These are phyloP conservation scores for Aristolochia fimbriata DNA, from an alignment of 164 flowering plant genomes.

Conservation along the genomic window DNA sequence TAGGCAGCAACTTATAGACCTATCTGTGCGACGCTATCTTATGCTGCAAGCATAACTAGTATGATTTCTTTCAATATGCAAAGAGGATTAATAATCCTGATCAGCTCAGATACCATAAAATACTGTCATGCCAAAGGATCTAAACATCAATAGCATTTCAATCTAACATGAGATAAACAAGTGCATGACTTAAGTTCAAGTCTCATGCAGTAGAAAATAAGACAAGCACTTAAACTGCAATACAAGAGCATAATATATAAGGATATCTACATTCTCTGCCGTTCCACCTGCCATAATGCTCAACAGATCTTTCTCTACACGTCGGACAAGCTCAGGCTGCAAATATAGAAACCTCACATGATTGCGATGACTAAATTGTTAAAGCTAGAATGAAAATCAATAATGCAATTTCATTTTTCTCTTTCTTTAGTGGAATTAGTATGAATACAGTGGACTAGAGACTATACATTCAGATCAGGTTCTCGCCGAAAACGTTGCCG, in stretches of 20 bases:
- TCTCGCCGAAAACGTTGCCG: conserved; percentile 87
- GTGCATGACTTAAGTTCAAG: neutral
- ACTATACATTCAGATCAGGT: conserved; percentile 77
- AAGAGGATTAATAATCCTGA: too few species aligned
- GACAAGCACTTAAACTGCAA: neutral
- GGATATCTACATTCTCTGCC: conserved; percentile 68
- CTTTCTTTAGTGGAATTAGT: too few species aligned
- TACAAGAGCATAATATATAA: conserved; percentile 10
- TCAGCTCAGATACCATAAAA: neutral
- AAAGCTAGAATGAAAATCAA: neutral
- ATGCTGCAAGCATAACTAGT: too few species aligned
- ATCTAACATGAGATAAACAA: neutral
- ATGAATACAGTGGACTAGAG: neutral
- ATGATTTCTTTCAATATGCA: too few species aligned
- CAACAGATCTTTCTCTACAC: conserved; percentile 73
- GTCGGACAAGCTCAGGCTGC: conserved; percentile 94
- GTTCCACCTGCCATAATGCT: conserved; percentile 67
- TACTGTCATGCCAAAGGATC: neutral
- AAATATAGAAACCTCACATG: conserved; percentile 2
- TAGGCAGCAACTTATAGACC: too few species aligned
- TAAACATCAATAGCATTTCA: neutral
- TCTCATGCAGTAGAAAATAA: neutral
- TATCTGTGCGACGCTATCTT: too few species aligned
- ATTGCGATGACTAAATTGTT: neutral
- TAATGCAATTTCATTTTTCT: too few species aligned